Evolutionary conservation across 805 yeast genomes (phyloP).

Genomic region (Spathaspora hagerdaliae): DNA sequence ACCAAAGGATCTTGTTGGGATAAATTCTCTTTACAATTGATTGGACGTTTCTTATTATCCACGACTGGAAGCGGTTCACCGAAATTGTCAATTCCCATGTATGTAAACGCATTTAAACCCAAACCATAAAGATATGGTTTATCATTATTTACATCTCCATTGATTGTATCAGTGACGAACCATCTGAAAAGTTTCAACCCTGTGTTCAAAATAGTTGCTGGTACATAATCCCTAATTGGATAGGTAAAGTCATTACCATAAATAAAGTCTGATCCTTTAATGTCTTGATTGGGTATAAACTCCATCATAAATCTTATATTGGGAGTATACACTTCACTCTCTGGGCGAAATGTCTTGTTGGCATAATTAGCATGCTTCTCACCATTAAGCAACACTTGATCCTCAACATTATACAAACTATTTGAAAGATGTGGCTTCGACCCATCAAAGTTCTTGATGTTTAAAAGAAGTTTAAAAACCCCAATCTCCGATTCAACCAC

Average conservation of each 20-base stretch:
- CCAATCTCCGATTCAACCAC: conserved; percentile 37
- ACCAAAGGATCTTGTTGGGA: conserved; percentile 9
- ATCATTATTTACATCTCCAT: conserved; percentile 57
- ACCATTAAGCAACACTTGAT: conserved; percentile 22
- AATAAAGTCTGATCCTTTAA: conserved; percentile 51
- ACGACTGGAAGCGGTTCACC: not conserved
- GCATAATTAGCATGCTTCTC: not conserved
- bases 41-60: conserved; percentile 1
- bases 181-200: conserved; percentile 56
- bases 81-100: conserved; percentile 27
- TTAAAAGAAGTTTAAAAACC: conserved; percentile 33
- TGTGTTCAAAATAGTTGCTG: conserved; percentile 42
- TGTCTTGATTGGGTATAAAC: conserved; percentile 38
- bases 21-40: conserved; percentile 23
- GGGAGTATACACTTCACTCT: conserved; percentile 13
- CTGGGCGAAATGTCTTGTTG: conserved; percentile 2
- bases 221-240: conserved; percentile 57
- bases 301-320: conserved; percentile 32
- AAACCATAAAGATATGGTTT: conserved; percentile 63
- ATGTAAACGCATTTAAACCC: conserved; percentile 54
- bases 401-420: conserved; percentile 29
- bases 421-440: conserved; percentile 30
- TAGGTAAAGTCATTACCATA: conserved; percentile 66
- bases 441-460: conserved; percentile 47
- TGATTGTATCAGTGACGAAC: conserved; percentile 61